Percentiles rank a stretch among this genome's conserved stretches.
Conservation (phyloP, 306 rosid species). For the Crotalaria pallida region DNA sequence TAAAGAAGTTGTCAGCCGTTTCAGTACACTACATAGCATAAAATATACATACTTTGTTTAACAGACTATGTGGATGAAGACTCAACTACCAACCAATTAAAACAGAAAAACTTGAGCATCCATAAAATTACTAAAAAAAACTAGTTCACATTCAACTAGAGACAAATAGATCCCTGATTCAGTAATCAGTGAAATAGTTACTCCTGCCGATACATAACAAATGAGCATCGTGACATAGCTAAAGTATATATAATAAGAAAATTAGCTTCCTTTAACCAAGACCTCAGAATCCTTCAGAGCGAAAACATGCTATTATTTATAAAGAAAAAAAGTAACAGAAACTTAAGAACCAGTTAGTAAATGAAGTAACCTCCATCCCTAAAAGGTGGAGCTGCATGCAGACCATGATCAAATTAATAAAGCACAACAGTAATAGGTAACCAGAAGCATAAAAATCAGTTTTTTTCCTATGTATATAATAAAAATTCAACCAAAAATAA, state of each 20-base stretch:
- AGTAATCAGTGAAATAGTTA: slow-evolving; percentile 14
- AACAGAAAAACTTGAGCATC: slow-evolving; percentile 5
- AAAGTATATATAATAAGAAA: neutral
- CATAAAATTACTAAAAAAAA: neutral
- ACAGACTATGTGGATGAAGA: neutral
- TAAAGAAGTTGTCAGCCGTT: slow-evolving; percentile 17
- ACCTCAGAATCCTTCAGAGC: neutral
- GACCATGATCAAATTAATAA: slow-evolving; percentile 28
- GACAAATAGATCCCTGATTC: slow-evolving; percentile 28
- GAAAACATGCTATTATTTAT: slow-evolving; percentile 1
- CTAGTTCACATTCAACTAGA: slow-evolving; percentile 1
- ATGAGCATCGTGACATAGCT: neutral
- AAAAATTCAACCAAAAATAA: neutral
- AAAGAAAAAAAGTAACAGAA: slow-evolving; percentile 20
- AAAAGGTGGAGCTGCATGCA: slow-evolving; percentile 33
- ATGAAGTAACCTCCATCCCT: neutral
- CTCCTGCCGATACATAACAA: neutral
- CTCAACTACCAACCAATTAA: slow-evolving; percentile 1
- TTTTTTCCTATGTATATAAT: neutral
- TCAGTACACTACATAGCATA: neutral
- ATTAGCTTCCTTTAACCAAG: neutral
- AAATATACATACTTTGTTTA: neutral
- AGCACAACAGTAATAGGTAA: neutral
- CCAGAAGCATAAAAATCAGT: slow-evolving; percentile 11
- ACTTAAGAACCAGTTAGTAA: slow-evolving; percentile 21